Base-by-base conservation (phyloP, 192 early-diverging fungal genomes). In the Coemansia sp. region DNA sequence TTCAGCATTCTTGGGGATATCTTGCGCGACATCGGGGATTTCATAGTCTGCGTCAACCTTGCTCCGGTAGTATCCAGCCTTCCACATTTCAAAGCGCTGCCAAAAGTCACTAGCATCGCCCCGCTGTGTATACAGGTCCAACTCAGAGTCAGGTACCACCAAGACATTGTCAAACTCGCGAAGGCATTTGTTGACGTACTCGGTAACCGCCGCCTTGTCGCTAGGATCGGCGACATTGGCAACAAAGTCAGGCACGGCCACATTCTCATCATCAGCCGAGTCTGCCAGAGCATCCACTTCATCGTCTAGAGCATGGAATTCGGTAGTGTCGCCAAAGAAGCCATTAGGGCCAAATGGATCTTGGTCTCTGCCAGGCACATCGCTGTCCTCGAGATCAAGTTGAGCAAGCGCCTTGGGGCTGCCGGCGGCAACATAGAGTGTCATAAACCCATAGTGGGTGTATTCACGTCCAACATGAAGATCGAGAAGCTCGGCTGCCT, bases 21-120 rank as follows among this genome's bases (percentile, higher is more conserved):
- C 31, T 10, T n/a, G 21, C 4, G 36, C 43, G 19, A 67, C 20
- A 30, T 63, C 55, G 9, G 62, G 72, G 5, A 59, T 70, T 74
- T 45, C 72, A 55, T 76, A 97, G 79, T 52, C 54, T 8, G 59
- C 52, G 0, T 40, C 61, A 8, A 78, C 53, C 50, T 90, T 88
- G 51, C 79, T 75, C 26, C 88, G 80, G 68, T 94, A 94, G 66
- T 94, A 91, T 20, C 81, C 75, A 53, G 83, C 84, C 56, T 91
- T 91, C 86, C 87, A 91, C 13, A 87, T 83, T 39, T 78, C 68
- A 40, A 88, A 86, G 80, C 87, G 87, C 64, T 89, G 71, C 55
- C 85, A 82, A 20, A 88, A 82, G 33, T 72, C 70, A 56, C 56
- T 65, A 35, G 43, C 52, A 36, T 63, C 88, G 66, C 68, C 88